Percentiles rank a stretch among this genome's conserved stretches.
phyloP scores from a whole-genome alignment of 108 stramenopile genomes.

The Aurantiochytrium sp. region DNA sequence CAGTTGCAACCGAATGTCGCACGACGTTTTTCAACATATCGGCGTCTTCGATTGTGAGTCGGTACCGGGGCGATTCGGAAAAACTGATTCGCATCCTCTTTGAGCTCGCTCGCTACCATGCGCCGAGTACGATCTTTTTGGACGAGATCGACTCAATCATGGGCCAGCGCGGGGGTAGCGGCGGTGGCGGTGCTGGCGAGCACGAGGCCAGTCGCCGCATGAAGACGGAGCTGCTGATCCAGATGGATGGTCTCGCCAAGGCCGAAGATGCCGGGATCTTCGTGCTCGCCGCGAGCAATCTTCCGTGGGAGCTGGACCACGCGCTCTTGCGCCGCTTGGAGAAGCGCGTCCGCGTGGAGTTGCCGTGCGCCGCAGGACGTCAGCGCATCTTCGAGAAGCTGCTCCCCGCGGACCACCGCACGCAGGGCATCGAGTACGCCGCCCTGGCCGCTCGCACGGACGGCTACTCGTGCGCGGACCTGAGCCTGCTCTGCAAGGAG shows the following conservation, averaged over 20 bases:
- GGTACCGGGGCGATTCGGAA: constrained; percentile 76
- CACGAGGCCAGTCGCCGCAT: constrained; percentile 80
- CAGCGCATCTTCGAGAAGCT: constrained; percentile 48
- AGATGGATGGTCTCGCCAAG: constrained; percentile 71
- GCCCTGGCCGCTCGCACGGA: constrained; percentile 22
- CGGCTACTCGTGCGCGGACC: constrained; percentile 50
- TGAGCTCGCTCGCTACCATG: constrained; percentile 58
- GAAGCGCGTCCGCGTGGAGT: constrained; percentile 65
- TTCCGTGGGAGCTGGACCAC: constrained; percentile 85
- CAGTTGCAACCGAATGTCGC: constrained; percentile 61
- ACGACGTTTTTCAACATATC: constrained; percentile 66
- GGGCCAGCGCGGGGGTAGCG: constrained; percentile 52
- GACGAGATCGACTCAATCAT: constrained; percentile 93
- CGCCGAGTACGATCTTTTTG: constrained; percentile 74
- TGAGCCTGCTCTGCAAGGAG: constrained; percentile 59
- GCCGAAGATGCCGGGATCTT: constrained; percentile 35
- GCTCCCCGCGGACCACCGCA: not conserved
- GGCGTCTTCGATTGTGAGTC: constrained; percentile 64
- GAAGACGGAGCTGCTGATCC: constrained; percentile 89
- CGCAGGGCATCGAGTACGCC: constrained; percentile 15
- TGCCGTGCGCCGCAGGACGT: constrained; percentile 67
- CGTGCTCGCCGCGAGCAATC: constrained; percentile 81
- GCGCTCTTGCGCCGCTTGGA: constrained; percentile 78
- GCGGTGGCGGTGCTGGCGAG: constrained; percentile 51
- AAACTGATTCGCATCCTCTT: constrained; percentile 76